These are phyloP conservation scores for Coemansia sp. DNA, from an alignment of 192 early-diverging fungal species.

Conservation along the genomic window DNA sequence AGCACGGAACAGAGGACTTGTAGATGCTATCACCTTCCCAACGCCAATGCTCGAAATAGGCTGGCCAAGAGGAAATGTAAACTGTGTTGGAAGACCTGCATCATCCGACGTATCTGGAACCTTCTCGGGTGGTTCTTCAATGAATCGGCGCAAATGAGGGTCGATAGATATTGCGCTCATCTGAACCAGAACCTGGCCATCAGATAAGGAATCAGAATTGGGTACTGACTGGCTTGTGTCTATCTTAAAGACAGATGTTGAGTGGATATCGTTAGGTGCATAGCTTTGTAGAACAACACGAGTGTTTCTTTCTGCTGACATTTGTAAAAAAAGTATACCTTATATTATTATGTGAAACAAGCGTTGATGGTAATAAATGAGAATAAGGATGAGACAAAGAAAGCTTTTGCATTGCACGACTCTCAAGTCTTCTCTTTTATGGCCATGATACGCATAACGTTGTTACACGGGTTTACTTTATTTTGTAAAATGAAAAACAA, in stretches of 20 bases:
- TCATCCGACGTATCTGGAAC: constrained; percentile 50
- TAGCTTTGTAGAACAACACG: constrained; percentile 33
- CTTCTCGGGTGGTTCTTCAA: constrained; percentile 53
- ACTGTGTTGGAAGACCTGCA: neutral
- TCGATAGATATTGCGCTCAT: constrained; percentile 71
- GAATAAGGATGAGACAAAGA: no score
- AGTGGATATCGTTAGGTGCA: constrained; percentile 19
- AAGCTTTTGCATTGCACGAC: no score
- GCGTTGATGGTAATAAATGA: no score
- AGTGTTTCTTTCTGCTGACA: constrained; percentile 18
- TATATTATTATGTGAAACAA: neutral
- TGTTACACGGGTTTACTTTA: no score
- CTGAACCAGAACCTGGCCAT: constrained; percentile 56
- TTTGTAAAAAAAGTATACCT: neutral
- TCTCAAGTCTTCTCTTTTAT: no score
- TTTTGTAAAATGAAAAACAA: no score
- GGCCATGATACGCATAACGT: no score
- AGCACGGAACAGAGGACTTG: constrained; percentile 53
- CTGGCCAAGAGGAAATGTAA: constrained; percentile 55
- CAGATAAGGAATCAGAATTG: constrained; percentile 3
- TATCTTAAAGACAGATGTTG: constrained; percentile 21
- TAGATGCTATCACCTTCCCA: constrained; percentile 66
- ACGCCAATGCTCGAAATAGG: constrained; percentile 64
- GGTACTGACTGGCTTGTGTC: constrained; percentile 32
- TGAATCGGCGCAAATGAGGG: constrained; percentile 74